Evolutionary conservation across 352 stramenopile genomes (phyloP).

Genomic region (Pythium aquatile): DNA sequence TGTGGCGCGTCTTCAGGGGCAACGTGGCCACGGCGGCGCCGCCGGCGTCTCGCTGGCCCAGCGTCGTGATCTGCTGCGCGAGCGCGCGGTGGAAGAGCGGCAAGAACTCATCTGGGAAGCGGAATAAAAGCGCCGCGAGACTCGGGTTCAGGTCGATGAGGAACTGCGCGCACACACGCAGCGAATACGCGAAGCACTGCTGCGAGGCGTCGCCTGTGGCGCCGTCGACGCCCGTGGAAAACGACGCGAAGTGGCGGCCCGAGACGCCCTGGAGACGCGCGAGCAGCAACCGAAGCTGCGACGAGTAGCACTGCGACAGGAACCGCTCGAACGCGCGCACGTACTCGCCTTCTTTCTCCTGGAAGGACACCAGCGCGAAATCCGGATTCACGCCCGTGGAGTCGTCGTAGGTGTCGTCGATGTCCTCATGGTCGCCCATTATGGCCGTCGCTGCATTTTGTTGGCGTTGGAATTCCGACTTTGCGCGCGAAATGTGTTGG

Average conservation of each 20-base stretch:
- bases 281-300: conserved; percentile 15
- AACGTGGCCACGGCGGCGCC: conserved; percentile 29
- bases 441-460: background rate
- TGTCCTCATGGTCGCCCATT: conserved; percentile 3
- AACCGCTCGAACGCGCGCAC: conserved; percentile 22
- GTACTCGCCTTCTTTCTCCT: conserved; percentile 23
- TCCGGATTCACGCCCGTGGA: conserved; percentile 3
- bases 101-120: conserved; percentile 86
- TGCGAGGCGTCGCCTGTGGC: conserved; percentile 26
- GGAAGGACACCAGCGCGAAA: conserved; percentile 24
- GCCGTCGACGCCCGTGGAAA: conserved; percentile 7
- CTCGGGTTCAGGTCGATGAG: conserved; percentile 80
- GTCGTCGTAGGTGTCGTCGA: background rate
- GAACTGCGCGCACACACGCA: conserved; percentile 67
- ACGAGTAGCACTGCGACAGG: conserved; percentile 18
- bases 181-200: conserved; percentile 45
- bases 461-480: background rate
- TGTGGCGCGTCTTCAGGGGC: conserved; percentile 36
- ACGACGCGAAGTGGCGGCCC: background rate
- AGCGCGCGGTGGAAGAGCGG: conserved; percentile 87
- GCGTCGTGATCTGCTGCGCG: conserved; percentile 38
- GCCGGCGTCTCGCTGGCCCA: conserved; percentile 14
- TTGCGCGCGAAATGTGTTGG: background rate
- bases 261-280: conserved; percentile 11
- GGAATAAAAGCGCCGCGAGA: conserved; percentile 84